Base-by-base conservation (phyloP, 768 basidiomycete species). In the Cyclocybe aegerita region DNA sequence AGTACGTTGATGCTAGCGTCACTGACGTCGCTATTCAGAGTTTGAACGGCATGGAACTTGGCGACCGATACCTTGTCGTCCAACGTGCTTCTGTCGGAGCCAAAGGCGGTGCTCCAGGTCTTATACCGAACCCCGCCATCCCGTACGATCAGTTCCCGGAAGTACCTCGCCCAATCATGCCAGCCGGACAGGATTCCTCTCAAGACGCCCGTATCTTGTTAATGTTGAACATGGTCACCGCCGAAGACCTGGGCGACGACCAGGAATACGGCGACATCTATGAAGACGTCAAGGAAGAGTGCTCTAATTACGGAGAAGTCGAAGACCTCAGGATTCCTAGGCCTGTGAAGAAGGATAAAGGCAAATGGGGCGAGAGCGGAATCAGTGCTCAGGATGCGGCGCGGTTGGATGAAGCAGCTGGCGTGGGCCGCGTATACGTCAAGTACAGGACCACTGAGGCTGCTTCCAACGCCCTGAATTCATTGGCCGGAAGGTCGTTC, bases 221-320 rank as follows among this genome's bases (percentile, higher is more conserved):
- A 65, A 90, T 99, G 88, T 73, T 99, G 62, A 99, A 98, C 79
- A 99, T 99, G 97, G 93, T 99, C 56, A 90, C 90, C 0, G 67
- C 90, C 1, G 97, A 99, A 39, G 97, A 99, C 62, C 80, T 99
- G 41, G 67, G 79, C 12, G 86, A 93, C 60, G 96, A 98, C 64
- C 75, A 86, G 52, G 97, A 99, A 62, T 99, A 97, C 66, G 83
- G 84, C 16, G 97, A 99, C 60, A 81, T 99, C 50, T 85, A 90
- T 53, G 94, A 97, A 64, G 97, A 99, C 64, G 85, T 98, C 65
- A 91, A 88, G 64, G 88, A 93, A 49, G 94, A 98, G 70, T 93
- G 89, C 59, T 76, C 77, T 7, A 86, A 80, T 59, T 93, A 86
- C 62, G 95, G 94, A 8, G 62, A 64, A 3, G 88, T 98, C 16